Evolutionary conservation across 2,329 filamentous ascomycete species (phyloP).

Genomic region (Rhynchosporium secalis): DNA sequence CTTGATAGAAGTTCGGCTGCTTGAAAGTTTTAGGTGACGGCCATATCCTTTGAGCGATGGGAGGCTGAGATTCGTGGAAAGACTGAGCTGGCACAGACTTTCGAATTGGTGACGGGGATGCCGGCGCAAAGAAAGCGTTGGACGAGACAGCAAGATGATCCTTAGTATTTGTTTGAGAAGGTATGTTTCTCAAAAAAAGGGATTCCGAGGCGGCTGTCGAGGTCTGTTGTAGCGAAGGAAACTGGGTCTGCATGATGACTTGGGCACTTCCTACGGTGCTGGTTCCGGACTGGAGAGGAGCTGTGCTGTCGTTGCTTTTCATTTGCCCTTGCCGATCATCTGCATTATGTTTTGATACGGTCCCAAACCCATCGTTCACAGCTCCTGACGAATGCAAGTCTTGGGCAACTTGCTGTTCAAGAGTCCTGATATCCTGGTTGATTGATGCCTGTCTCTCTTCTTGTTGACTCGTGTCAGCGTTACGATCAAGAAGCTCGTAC

Average conservation of each 20-base stretch:
- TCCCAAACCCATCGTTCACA: slow-evolving; percentile 36
- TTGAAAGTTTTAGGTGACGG: slow-evolving; percentile 10
- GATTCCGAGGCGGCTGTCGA: neutral
- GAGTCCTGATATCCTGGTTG: slow-evolving; percentile 28
- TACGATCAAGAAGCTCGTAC: slow-evolving; percentile 27
- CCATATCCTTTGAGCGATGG: neutral
- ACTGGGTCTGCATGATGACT: slow-evolving; percentile 37
- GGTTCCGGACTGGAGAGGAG: slow-evolving; percentile 22
- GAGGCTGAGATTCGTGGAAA: neutral
- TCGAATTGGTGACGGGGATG: slow-evolving; percentile 23
- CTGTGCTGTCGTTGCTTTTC: slow-evolving; percentile 17
- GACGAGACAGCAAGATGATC: neutral
- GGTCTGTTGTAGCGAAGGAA: slow-evolving; percentile 23
- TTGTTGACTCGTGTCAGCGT: slow-evolving; percentile 28
- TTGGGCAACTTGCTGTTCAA: slow-evolving; percentile 33
- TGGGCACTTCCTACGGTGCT: slow-evolving; percentile 35
- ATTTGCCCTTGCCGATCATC: neutral
- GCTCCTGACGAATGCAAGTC: slow-evolving; percentile 35
- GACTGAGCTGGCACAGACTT: neutral
- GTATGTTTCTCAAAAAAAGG: neutral
- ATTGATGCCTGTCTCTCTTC: slow-evolving; percentile 29
- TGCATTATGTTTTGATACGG: slow-evolving; percentile 17
- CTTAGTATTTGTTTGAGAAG: neutral
- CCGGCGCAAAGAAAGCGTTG: neutral
- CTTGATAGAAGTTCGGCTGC: slow-evolving; percentile 30